A percentile compares a stretch with the other conserved stretches of the same genome.
Conservation (phyloP, 208 protist genomes). For the Paratrypanosoma confusum region DNA sequence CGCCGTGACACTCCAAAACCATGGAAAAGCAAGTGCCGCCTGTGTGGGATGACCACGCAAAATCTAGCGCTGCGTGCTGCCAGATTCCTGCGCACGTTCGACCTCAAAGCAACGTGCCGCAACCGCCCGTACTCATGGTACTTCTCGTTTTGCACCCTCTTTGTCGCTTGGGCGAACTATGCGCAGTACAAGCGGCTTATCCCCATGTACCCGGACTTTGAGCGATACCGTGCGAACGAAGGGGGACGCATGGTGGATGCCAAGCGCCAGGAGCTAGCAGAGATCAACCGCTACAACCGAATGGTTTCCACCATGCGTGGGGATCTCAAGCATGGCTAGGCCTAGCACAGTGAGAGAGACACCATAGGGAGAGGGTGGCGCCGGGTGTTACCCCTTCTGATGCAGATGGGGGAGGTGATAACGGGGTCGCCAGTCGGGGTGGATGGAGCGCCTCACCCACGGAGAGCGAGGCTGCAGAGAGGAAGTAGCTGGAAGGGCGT, state of each 20-base stretch:
- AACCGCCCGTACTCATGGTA: slow-evolving; percentile 51
- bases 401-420: no score
- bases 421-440: no score
- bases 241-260: slow-evolving; percentile 56
- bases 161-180: slow-evolving; percentile 60
- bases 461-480: no score
- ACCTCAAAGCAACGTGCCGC: slow-evolving; percentile 35
- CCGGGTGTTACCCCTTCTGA: no score
- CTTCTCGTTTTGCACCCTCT: slow-evolving; percentile 20
- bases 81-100: slow-evolving; percentile 42
- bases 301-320: slow-evolving; percentile 68
- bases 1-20: no score
- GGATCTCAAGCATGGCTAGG: slow-evolving; percentile 17
- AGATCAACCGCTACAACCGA: slow-evolving; percentile 66
- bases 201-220: slow-evolving; percentile 62
- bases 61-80: slow-evolving; percentile 13
- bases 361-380: no score
- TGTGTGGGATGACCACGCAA: slow-evolving; percentile 4
- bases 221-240: slow-evolving; percentile 36
- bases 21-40: no score
- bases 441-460: no score
- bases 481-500: no score
- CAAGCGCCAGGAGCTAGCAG: slow-evolving; percentile 63
- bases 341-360: no score
- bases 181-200: slow-evolving; percentile 58